Conservation (phyloP, 257 asterid species). For the Lithospermum erythrorhizon region DNA sequence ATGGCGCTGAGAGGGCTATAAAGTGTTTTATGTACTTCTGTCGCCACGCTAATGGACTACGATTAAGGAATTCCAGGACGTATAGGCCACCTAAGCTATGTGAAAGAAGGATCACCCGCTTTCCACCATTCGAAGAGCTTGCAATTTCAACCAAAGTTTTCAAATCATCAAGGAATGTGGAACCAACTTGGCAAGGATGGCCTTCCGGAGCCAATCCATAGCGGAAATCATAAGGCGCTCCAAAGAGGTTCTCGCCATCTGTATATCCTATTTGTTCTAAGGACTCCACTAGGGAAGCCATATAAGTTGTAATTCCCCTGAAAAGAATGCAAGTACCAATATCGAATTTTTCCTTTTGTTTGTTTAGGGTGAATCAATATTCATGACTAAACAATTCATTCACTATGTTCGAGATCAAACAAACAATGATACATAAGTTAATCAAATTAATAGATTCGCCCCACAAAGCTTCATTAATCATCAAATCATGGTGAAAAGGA, state of each 20-base stretch:
- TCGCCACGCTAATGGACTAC: conserved; percentile 43
- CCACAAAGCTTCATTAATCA: too few species aligned
- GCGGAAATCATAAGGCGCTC: conserved; percentile 87
- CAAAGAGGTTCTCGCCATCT: conserved; percentile 49
- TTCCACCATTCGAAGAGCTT: conserved; percentile 36
- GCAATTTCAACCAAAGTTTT: conserved; percentile 45
- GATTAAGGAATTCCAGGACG: conserved; percentile 48
- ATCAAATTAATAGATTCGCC: too few species aligned
- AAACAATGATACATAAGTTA: too few species aligned
- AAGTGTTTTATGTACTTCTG: conserved; percentile 53
- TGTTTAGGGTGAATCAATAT: too few species aligned
- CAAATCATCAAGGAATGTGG: conserved; percentile 41
- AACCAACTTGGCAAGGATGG: conserved; percentile 45
- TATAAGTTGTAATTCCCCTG: conserved; percentile 58
- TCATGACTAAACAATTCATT: too few species aligned
- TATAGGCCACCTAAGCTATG: conserved; percentile 76
- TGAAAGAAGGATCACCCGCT: conserved; percentile 53
- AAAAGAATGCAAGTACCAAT: conserved; percentile 3
- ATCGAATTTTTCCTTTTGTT: too few species aligned
- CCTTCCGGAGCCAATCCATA: conserved; percentile 65
- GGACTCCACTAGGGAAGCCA: conserved; percentile 53
- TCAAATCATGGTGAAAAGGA: too few species aligned
- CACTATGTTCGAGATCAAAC: too few species aligned
- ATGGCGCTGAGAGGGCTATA: conserved; percentile 59
- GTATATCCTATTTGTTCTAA: conserved; percentile 53